These are phyloP conservation scores for Arthrobotrys conoides DNA, from an alignment of 2,329 filamentous ascomycete species.

Conservation along the genomic window DNA sequence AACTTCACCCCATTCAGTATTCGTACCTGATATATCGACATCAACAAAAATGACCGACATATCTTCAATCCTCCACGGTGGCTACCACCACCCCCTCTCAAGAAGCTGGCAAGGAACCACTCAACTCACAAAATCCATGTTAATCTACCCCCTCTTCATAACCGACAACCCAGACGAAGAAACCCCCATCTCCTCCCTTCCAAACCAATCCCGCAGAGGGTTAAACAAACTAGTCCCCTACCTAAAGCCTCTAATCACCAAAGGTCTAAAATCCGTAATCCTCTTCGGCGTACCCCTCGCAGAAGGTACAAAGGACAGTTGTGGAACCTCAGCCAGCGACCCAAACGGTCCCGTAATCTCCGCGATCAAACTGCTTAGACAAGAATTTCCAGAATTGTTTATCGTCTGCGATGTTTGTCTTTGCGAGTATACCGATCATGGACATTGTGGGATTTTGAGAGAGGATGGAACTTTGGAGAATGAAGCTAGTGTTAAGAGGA, in stretches of 20 bases:
- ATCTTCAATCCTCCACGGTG: constrained; percentile 84
- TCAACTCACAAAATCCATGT: constrained; percentile 95
- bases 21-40: neutral
- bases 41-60: constrained; percentile 72
- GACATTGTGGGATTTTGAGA: constrained; percentile 94
- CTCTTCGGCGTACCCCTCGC: constrained; percentile 93
- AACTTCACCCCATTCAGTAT: neutral
- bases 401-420: constrained; percentile 94
- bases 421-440: constrained; percentile 98
- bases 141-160: constrained; percentile 97
- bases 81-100: constrained; percentile 84
- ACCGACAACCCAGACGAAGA: constrained; percentile 95
- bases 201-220: constrained; percentile 86
- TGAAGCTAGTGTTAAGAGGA: constrained; percentile 89
- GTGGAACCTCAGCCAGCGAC: constrained; percentile 93
- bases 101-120: constrained; percentile 86
- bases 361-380: constrained; percentile 84
- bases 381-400: constrained; percentile 89
- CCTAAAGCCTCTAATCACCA: constrained; percentile 86
- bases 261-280: constrained; percentile 92
- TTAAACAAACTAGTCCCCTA: constrained; percentile 88
- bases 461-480: constrained; percentile 96
- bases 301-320: constrained; percentile 81
- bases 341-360: constrained; percentile 71
- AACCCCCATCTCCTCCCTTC: constrained; percentile 88